Conservation (phyloP, 2,329 filamentous ascomycete genomes). For the Penicillium olsonii region DNA sequence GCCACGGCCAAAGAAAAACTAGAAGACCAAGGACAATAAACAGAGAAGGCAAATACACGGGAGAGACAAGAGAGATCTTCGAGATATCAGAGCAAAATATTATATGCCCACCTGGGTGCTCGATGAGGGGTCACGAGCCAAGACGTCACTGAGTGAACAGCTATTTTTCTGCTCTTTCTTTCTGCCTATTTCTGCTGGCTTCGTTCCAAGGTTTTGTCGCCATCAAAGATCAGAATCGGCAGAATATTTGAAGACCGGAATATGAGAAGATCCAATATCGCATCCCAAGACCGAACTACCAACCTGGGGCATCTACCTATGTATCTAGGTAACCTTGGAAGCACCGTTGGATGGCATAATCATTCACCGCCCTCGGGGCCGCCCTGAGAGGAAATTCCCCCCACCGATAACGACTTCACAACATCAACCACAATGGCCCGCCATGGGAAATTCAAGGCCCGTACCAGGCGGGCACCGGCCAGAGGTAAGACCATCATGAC, state of each 20-base stretch:
- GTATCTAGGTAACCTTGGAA: too few relatives aligned
- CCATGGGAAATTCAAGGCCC: slow-evolving; percentile 28
- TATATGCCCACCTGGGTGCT: not conserved
- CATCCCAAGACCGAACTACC: too few relatives aligned
- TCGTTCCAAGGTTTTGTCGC: too few relatives aligned
- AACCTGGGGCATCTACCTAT: too few relatives aligned
- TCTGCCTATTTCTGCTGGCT: too few relatives aligned
- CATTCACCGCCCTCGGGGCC: slow-evolving; percentile 9
- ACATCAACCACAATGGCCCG: slow-evolving; percentile 22
- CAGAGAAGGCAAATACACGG: not conserved
- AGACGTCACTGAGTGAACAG: slow-evolving; percentile 8
- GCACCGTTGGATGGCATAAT: not conserved
- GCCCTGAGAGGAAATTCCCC: not conserved
- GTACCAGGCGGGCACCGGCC: slow-evolving; percentile 13
- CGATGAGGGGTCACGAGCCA: slow-evolving; percentile 8
- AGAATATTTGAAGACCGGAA: too few relatives aligned
- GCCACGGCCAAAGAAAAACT: not conserved
- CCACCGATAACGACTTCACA: not conserved
- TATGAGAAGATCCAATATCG: too few relatives aligned
- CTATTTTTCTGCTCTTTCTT: not conserved
- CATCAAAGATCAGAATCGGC: too few relatives aligned
- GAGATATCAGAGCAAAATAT: not conserved
- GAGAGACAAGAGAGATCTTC: not conserved
- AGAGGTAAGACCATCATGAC: not conserved
- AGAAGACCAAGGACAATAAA: too few relatives aligned